Evolutionary conservation across 768 basidiomycete genomes (phyloP), one percentile per base, ranked within the genome.

Genomic region (Ephemerocybe angulata): DNA sequence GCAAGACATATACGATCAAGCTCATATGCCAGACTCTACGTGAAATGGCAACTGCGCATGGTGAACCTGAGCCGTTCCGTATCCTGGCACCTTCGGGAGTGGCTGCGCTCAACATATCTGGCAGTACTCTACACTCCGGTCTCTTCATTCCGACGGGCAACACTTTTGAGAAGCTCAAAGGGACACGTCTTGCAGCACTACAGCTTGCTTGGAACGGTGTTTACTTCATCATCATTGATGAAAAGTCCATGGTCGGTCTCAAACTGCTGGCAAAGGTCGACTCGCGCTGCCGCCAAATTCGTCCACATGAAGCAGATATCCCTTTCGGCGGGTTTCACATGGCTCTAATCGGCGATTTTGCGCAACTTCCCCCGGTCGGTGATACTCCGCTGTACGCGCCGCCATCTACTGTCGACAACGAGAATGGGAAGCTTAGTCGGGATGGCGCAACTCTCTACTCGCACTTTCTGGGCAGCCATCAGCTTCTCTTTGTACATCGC

Each of bases 161-260:
- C 22, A 24, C 10, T 10, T 43, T 43, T 43, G 42, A 17, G 10
- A 8, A 10, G 11, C 42, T 67, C 5, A 15, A 43, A 12, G 17
- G 46, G 3, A 13, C 53, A 13, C 57, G 49, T 1, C 53, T 64
- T 1, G 37, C 41, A 2, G 30, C 46, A 13, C 5, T 63, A 1
- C 65, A 66, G 25, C 58, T 60, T 3, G 38, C 43, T 2, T 66
- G 63, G 65, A 44, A 58, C 40, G 28, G 41, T 27, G 56, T 56
- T 2, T 46, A 61, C 19, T 54, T n/a, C n/a, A n/a, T 66, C 12
- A 65, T 66, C 12, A 29, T 62, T 1, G 65, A 68, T 60, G 62
- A 66, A 35, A 68, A 68, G 38, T 65, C 64, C 0, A 67, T 68
- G 65, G 54, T 68, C 33, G 65, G 65, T 7, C 31, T 52, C 8